Evolutionary conservation across 495 filamentous ascomycete species (phyloP).

Genomic region (Usnea hakonensis): DNA sequence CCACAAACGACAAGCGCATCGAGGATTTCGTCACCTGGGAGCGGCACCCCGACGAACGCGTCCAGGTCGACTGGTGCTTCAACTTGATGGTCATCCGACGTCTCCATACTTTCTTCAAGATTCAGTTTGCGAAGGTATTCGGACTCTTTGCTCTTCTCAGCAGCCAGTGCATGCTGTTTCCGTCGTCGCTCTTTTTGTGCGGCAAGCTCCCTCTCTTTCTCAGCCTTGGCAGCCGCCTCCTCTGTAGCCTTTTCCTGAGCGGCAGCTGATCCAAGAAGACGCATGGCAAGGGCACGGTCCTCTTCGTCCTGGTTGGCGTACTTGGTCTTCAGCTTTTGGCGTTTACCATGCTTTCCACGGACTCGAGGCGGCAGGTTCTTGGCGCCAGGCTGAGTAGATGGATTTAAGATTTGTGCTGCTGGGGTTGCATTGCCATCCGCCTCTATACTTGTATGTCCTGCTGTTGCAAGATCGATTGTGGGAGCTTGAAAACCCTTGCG

Average conservation of each 20-base stretch:
- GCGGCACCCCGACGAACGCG: constrained; percentile 64
- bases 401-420: constrained; percentile 13
- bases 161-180: constrained; percentile 67
- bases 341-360: constrained; percentile 77
- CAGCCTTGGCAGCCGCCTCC: constrained; percentile 43
- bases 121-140: constrained; percentile 49
- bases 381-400: constrained; percentile 26
- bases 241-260: constrained; percentile 44
- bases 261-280: constrained; percentile 66
- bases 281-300: constrained; percentile 74
- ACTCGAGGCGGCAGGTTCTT: constrained; percentile 40
- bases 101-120: constrained; percentile 43
- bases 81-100: constrained; percentile 51
- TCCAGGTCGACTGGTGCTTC: constrained; percentile 55
- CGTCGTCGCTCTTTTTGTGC: constrained; percentile 62
- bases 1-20: constrained; percentile 86
- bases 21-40: constrained; percentile 79
- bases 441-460: constrained; percentile 1
- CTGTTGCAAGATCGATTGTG: constrained; percentile 3
- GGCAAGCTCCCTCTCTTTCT: constrained; percentile 53
- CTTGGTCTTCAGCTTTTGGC: constrained; percentile 80
- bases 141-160: constrained; percentile 56
- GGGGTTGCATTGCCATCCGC: neutral
- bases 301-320: constrained; percentile 94
- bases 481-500: constrained; percentile 37